A percentile compares a stretch with the other conserved stretches of the same genome.
These are phyloP conservation scores for Rosa multiflora DNA, from an alignment of 306 rosid genomes.

Conservation along the genomic window DNA sequence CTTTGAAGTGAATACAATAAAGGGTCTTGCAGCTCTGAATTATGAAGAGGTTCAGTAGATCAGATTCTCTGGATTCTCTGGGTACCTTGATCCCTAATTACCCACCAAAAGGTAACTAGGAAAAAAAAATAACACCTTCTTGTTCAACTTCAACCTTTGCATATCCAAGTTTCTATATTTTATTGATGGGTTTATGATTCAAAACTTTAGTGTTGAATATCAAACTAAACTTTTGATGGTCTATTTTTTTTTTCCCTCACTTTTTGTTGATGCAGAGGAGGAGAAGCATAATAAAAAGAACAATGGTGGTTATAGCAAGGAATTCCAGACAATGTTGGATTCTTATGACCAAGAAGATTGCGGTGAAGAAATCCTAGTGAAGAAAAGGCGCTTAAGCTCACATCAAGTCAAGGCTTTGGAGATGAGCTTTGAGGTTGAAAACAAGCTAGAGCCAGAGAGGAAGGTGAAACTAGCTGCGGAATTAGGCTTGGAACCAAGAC, in stretches of 20 bases:
- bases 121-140: not conserved
- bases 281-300: constrained; percentile 15
- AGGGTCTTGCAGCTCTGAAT: constrained; percentile 10
- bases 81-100: constrained; percentile 41
- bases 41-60: constrained; percentile 53
- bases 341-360: constrained; percentile 64
- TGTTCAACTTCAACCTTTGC: not conserved
- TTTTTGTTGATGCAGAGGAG: constrained; percentile 30
- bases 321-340: constrained; percentile 70
- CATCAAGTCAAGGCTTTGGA: constrained; percentile 73
- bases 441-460: constrained; percentile 75
- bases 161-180: not conserved
- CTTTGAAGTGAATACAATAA: not conserved
- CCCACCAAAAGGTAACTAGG: constrained; percentile 49
- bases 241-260: not conserved
- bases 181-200: not conserved
- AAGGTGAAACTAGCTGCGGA: constrained; percentile 62
- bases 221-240: not conserved
- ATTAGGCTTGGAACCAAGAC: constrained; percentile 67
- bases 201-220: not conserved
- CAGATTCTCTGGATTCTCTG: constrained; percentile 40
- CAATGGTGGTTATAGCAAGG: constrained; percentile 52
- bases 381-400: constrained; percentile 55
- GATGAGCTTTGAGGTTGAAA: constrained; percentile 62
- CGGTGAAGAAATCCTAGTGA: constrained; percentile 46